phyloP scores from a whole-genome alignment of 768 basidiomycete species.

The Multifurca ochricompacta region DNA sequence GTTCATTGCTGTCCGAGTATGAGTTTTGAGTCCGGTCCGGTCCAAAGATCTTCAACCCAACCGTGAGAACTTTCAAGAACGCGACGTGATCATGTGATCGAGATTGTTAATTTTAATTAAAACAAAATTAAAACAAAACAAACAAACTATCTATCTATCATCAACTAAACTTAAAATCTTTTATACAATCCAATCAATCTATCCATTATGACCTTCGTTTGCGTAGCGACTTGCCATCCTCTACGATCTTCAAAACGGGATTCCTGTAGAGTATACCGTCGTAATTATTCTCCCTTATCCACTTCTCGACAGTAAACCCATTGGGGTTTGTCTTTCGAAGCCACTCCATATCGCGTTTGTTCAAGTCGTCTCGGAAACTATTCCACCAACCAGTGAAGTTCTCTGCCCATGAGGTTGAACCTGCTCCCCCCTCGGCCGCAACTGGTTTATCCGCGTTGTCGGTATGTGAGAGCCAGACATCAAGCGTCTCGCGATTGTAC shows the following conservation, averaged over 20 bases:
- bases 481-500: constrained; percentile 17
- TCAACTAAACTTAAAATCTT: no score
- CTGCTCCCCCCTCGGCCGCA: constrained; percentile 18
- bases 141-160: no score
- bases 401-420: constrained; percentile 25
- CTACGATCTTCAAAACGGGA: constrained; percentile 2
- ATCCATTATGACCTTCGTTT: neutral
- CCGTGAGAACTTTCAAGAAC: constrained; percentile 5
- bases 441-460: constrained; percentile 22
- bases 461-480: constrained; percentile 22
- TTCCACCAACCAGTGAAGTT: constrained; percentile 40
- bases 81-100: constrained; percentile 15
- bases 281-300: constrained; percentile 12
- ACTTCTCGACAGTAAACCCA: constrained; percentile 7
- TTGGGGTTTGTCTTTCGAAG: constrained; percentile 25
- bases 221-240: constrained; percentile 2
- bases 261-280: neutral
- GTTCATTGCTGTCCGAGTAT: neutral
- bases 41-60: constrained; percentile 6
- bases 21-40: neutral
- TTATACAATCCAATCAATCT: no score
- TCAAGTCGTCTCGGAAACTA: constrained; percentile 36
- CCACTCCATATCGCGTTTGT: constrained; percentile 40
- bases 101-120: neutral
- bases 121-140: no score